phyloP scores from a whole-genome alignment of 129 eudicot genomes.

The Tagetes erecta region DNA sequence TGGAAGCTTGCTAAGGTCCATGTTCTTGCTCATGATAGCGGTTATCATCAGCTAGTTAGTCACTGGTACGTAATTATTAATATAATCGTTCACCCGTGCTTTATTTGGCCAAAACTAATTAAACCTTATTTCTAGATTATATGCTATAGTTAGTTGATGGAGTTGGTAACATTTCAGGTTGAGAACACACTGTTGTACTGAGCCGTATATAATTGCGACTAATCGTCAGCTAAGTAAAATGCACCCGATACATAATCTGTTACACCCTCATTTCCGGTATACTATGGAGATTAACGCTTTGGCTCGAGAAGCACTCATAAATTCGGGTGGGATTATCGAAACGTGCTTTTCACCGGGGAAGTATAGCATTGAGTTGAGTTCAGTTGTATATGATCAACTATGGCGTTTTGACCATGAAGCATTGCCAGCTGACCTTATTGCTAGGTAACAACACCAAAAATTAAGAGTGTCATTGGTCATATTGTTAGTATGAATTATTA shows the following conservation, averaged over 20 bases:
- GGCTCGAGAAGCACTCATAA: constrained; percentile 63
- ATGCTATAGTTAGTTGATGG: background rate
- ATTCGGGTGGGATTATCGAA: constrained; percentile 58
- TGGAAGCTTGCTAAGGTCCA: constrained; percentile 78
- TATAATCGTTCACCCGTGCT: background rate
- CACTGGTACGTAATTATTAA: constrained; percentile 51
- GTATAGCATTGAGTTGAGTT: constrained; percentile 57
- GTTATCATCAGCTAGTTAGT: constrained; percentile 60
- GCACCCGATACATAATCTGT: constrained; percentile 66
- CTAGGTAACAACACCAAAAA: constrained; percentile 7
- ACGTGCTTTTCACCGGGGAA: constrained; percentile 44
- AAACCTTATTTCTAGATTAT: background rate
- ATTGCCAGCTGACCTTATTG: constrained; percentile 32
- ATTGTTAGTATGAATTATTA: no score
- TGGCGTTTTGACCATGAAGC: constrained; percentile 65
- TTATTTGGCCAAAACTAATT: background rate
- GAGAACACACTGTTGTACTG: constrained; percentile 68
- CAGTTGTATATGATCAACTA: constrained; percentile 51
- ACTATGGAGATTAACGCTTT: constrained; percentile 80
- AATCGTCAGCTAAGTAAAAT: constrained; percentile 70
- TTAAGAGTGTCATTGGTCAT: no score
- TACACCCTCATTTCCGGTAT: constrained; percentile 72
- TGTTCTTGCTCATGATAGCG: constrained; percentile 73
- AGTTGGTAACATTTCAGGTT: constrained; percentile 45
- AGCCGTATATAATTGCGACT: constrained; percentile 73